These are phyloP conservation scores for Trametopsis cervina DNA, from an alignment of 768 basidiomycete genomes.

Conservation along the genomic window DNA sequence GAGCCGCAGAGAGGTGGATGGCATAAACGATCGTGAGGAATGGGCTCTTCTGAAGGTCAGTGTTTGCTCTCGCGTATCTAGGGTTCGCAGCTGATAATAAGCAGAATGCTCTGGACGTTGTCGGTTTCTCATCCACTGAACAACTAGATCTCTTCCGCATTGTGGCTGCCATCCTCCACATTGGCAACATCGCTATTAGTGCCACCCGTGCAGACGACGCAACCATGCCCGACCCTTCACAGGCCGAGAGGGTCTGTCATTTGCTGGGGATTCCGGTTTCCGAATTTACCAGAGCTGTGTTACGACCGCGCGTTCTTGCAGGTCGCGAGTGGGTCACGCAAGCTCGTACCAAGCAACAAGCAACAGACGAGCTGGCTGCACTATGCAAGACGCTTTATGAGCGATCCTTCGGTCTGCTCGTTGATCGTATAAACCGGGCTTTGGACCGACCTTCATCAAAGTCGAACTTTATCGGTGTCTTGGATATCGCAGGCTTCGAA, in stretches of 20 bases:
- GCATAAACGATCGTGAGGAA: slow-evolving; percentile 86
- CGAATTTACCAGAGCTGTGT: slow-evolving; percentile 84
- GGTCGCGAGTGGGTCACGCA: slow-evolving; percentile 97
- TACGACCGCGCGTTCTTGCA: slow-evolving; percentile 86
- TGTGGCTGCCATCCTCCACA: slow-evolving; percentile 88
- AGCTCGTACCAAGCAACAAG: slow-evolving; percentile 85
- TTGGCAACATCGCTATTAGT: slow-evolving; percentile 86
- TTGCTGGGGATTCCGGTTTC: slow-evolving; percentile 81
- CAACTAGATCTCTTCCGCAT: slow-evolving; percentile 93
- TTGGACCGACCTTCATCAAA: slow-evolving; percentile 90
- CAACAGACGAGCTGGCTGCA: slow-evolving; percentile 84
- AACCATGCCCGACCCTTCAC: slow-evolving; percentile 69
- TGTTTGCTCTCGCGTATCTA: not conserved
- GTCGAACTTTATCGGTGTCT: slow-evolving; percentile 92
- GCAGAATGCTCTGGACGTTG: slow-evolving; percentile 77
- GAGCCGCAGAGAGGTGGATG: slow-evolving; percentile 88
- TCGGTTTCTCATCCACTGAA: slow-evolving; percentile 80
- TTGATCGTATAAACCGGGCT: slow-evolving; percentile 92
- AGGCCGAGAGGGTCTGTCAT: slow-evolving; percentile 87
- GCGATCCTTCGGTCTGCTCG: slow-evolving; percentile 90
- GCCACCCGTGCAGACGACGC: slow-evolving; percentile 77
- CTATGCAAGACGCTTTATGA: slow-evolving; percentile 96
- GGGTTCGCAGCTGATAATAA: not conserved
- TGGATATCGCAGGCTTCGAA: slow-evolving; percentile 99
- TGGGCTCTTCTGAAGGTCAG: slow-evolving; percentile 73